These are phyloP conservation scores for Yarrowia sp. DNA, from an alignment of 805 yeast genomes.

Conservation along the genomic window DNA sequence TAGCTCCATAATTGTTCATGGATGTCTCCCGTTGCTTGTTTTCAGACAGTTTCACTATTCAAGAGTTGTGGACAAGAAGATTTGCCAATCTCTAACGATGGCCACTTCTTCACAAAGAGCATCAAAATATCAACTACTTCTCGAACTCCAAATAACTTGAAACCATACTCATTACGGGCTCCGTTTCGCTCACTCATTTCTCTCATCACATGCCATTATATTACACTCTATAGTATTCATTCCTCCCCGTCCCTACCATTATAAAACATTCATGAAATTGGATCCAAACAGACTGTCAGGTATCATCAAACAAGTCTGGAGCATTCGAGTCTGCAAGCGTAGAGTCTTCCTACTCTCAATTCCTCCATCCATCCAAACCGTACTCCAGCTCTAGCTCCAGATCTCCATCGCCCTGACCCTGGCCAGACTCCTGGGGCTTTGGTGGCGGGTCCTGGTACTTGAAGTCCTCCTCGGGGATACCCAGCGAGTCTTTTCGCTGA, in stretches of 20 bases:
- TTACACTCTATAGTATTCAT: conserved; percentile 7
- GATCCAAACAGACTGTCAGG: too few relatives aligned
- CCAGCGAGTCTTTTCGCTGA: conserved; percentile 50
- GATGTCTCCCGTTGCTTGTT: too few relatives aligned
- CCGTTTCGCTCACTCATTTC: too few relatives aligned
- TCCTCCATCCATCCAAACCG: conserved; percentile 62
- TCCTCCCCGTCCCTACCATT: conserved; percentile 2
- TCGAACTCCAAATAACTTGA: too few relatives aligned
- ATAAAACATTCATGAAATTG: neutral
- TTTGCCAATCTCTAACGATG: too few relatives aligned
- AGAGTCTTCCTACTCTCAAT: neutral
- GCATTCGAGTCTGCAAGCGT: too few relatives aligned
- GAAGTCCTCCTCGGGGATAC: conserved; percentile 58
- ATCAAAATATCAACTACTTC: too few relatives aligned
- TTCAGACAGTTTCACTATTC: too few relatives aligned
- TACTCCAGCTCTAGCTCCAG: conserved; percentile 71
- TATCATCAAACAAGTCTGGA: neutral
- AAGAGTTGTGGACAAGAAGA: too few relatives aligned
- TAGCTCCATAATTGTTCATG: too few relatives aligned
- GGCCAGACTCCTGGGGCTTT: conserved; percentile 62
- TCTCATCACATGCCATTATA: neutral
- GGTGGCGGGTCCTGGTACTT: conserved; percentile 62
- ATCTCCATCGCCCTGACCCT: conserved; percentile 49
- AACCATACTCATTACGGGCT: too few relatives aligned
- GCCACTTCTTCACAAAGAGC: too few relatives aligned